Base-by-base conservation (phyloP, 2,329 filamentous ascomycete genomes). In the Coniochaeta sp. region DNA sequence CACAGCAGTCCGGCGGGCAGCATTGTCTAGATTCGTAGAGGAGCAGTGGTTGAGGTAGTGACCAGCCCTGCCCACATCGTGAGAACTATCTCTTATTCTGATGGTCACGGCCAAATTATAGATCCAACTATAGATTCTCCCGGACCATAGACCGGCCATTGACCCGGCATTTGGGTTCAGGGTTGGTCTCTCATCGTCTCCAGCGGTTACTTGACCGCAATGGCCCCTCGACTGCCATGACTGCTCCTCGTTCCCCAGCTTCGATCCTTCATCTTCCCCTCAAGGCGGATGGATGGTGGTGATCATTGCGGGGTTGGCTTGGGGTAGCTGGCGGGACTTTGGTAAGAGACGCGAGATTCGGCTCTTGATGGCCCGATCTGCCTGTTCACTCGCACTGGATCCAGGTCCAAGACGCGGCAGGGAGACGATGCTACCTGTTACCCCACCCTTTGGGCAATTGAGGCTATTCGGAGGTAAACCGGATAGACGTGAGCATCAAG, bases 361-460 rank as follows among this genome's bases (percentile, higher is more conserved):
- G 54, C 38, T 55, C 54, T 55, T 38, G 34, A 55, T 55, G 30
- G 34, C 54, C 54, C 54, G 54, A 55, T 22, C 19, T 10, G 30
- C 9, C 22, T 55, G 16, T 44, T 44, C 34, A 38, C 34, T 38
- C 34, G 34, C 7, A 38, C 34, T 16, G 5, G 34, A 34, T n/a
- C n/a, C n/a, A n/a, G n/a, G 32, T 12, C 32, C 32, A 34, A 6
- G 32, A 4, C 34, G 34, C 19, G 22, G 19, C 19, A 22, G 17
- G 17, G 8, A 8, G 8, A 40, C 22, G 30, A n/a, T n/a, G 5
- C 38, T n/a, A n/a, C n/a, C n/a, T n/a, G n/a, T 2, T 34, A 55
- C 54, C 54, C 54, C 54, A 55, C 54, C 36, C 12, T 30, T 17
- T 38, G 54, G n/a, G 54, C 54, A 55, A 55, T 55, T 55, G 54